Percentiles rank a stretch among this genome's conserved stretches.
phyloP scores from a whole-genome alignment of 805 yeast genomes.

The Cyberlindnera sargentensis region DNA sequence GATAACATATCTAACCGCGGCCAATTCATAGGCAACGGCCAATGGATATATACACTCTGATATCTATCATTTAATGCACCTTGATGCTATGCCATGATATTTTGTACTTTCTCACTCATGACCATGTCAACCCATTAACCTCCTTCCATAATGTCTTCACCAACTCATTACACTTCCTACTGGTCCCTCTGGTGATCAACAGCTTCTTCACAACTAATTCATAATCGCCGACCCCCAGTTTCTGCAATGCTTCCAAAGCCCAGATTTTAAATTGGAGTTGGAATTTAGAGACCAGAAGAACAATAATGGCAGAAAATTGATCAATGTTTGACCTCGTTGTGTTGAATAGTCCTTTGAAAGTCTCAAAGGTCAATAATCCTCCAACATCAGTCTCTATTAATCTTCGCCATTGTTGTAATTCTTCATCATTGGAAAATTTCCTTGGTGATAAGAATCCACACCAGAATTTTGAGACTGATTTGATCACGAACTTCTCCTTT shows the following conservation, averaged over 20 bases:
- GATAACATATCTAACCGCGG: too few relatives aligned
- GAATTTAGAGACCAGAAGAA: constrained; percentile 41
- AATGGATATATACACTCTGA: too few relatives aligned
- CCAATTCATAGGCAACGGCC: background rate
- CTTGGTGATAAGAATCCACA: constrained; percentile 37
- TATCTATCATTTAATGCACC: too few relatives aligned
- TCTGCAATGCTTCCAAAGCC: constrained; percentile 30
- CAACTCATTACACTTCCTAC: constrained; percentile 47
- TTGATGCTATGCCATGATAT: too few relatives aligned
- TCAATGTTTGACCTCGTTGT: constrained; percentile 55
- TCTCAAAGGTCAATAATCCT: constrained; percentile 26
- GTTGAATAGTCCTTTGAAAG: constrained; percentile 40
- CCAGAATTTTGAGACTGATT: constrained; percentile 49
- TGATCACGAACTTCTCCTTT: constrained; percentile 45
- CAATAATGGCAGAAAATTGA: constrained; percentile 44
- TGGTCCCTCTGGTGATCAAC: constrained; percentile 55
- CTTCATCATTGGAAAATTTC: constrained; percentile 38
- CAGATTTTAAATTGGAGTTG: constrained; percentile 44
- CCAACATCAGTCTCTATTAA: constrained; percentile 26
- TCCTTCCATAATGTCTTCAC: constrained; percentile 61
- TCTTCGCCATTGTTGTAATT: constrained; percentile 23
- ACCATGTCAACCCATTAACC: constrained; percentile 42
- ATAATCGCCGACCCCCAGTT: constrained; percentile 25
- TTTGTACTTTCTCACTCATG: too few relatives aligned
- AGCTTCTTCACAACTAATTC: constrained; percentile 48